Evolutionary conservation across 345 rosid species (phyloP), one percentile per base, ranked within the genome.

Genomic region (Pistacia integerrima): DNA sequence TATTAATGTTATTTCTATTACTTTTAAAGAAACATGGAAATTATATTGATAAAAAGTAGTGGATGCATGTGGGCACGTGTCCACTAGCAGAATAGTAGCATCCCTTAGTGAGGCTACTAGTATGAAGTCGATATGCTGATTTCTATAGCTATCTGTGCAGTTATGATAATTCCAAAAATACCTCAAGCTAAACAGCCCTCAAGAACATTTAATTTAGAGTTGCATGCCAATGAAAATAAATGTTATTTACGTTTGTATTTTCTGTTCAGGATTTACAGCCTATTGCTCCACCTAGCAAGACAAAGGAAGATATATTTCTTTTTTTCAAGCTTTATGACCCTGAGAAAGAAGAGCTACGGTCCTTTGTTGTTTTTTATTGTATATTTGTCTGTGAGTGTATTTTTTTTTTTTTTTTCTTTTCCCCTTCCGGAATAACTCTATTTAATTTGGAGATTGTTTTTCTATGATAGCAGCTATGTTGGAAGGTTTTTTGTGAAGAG

Each of bases 241-340:
- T 63, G 59, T 61, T 58, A 62, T 71, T 79, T 14, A 74, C 52
- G 46, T 60, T 25, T 41, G 79, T 58, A 9, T 48, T 72, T 68
- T 36, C 49, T 36, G 22, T 76, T 67, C 84, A 91, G 96, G 93
- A 88, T 82, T 81, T 84, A 78, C 86, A 55, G 48, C 88, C 92
- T 56, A 74, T 87, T 58, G 84, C 85, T 70, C 90, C 87, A 9
- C 90, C 88, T 61, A 88, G 80, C 63, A 91, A 84, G 83, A 79
- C 89, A 36, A 89, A 85, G 83, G 93, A 91, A 35, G 95, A 91
- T 79, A 89, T 88, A 64, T 79, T 91, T 72, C 84, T 91, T 51
- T 91, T 89, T 78, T 91, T 91, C 76, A 91, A 91, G 87, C 90
- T 82, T 78, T 91, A 89, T 86, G 92, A 88, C 79, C 93, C 90